phyloP scores from a whole-genome alignment of 768 basidiomycete genomes.

The Russula sp. region DNA sequence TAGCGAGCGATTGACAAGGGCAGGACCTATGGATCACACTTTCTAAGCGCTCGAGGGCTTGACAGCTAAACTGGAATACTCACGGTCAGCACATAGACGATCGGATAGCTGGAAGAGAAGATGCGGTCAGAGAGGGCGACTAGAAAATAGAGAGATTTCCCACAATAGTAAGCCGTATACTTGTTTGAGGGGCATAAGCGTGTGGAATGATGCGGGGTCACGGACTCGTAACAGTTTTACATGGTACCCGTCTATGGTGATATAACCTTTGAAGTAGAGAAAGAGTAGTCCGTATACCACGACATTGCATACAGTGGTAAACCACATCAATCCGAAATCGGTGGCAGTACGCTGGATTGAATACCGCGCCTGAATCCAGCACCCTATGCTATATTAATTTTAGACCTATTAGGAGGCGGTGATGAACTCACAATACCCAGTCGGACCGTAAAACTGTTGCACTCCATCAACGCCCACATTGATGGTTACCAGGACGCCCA shows the following conservation, averaged over 20 bases:
- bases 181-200: background rate
- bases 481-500: constrained; percentile 42
- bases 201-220: background rate
- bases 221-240: constrained; percentile 25
- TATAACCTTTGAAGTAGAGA: constrained; percentile 42
- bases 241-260: constrained; percentile 37
- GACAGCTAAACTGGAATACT: constrained; percentile 1
- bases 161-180: constrained; percentile 19
- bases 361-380: constrained; percentile 46
- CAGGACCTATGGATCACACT: constrained; percentile 33
- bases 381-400: constrained; percentile 39
- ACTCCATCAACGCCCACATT: constrained; percentile 37
- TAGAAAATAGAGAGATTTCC: background rate
- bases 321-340: constrained; percentile 53
- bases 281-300: constrained; percentile 47
- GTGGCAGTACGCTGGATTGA: constrained; percentile 43
- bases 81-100: constrained; percentile 42
- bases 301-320: constrained; percentile 42
- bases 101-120: constrained; percentile 42
- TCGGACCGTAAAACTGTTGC: constrained; percentile 43
- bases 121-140: background rate
- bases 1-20: constrained; percentile 46
- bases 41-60: background rate
- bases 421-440: constrained; percentile 41
- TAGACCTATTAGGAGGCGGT: too few relatives aligned